Percentiles rank a stretch among this genome's conserved stretches.
Conservation (phyloP, 805 yeast genomes). For the Metahyphopichia silvanorum region DNA sequence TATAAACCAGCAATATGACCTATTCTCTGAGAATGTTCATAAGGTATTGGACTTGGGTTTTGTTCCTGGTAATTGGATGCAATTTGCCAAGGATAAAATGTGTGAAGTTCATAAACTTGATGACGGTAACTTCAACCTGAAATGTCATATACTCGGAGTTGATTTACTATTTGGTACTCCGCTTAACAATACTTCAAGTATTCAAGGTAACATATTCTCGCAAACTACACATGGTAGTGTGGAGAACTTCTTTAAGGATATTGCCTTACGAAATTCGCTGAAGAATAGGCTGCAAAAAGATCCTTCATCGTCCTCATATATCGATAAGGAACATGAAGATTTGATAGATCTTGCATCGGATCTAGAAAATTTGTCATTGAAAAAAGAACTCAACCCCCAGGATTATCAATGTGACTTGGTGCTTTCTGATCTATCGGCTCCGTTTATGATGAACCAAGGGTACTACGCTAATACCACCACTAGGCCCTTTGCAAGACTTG, state of each 20-base stretch:
- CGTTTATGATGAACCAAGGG: conserved; percentile 34
- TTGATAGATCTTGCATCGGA: conserved; percentile 1
- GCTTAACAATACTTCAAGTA: conserved; percentile 71
- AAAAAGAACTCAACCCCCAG: background rate
- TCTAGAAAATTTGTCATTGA: conserved; percentile 1
- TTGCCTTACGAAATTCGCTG: conserved; percentile 12
- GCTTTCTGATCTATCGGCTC: conserved; percentile 32
- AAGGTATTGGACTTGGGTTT: conserved; percentile 38
- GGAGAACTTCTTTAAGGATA: conserved; percentile 23
- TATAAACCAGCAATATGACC: conserved; percentile 23
- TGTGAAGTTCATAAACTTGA: conserved; percentile 23
- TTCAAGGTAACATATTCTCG: conserved; percentile 87
- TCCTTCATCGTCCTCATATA: conserved; percentile 18
- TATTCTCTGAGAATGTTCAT: conserved; percentile 23
- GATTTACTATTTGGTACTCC: conserved; percentile 75
- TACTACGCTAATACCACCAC: conserved; percentile 34
- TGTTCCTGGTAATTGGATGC: conserved; percentile 42
- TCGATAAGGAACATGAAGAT: conserved; percentile 24
- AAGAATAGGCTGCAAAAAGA: background rate
- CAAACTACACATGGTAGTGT: conserved; percentile 29
- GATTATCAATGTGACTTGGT: conserved; percentile 34
- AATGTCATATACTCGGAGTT: conserved; percentile 35
- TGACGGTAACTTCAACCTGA: conserved; percentile 21
- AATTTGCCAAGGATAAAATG: conserved; percentile 24
- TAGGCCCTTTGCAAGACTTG: conserved; percentile 30